Evolutionary conservation across 352 stramenopile species (phyloP), one percentile per base, ranked within the genome.

Genomic region (Phytophthora rubi): DNA sequence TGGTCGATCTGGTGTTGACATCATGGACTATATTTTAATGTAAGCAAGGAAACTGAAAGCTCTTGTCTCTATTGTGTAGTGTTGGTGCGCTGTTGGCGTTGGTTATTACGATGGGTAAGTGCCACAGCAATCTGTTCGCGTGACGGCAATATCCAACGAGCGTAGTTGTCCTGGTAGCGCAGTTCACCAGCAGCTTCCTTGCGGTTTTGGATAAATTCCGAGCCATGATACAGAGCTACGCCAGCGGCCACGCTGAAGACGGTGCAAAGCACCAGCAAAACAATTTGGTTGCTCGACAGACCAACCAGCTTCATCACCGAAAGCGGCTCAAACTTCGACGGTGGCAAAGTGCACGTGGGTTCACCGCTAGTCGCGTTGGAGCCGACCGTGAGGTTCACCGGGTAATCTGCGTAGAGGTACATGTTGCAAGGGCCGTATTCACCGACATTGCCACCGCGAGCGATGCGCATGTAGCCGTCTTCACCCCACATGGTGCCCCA

Each of bases 401-500:
- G 85, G 59, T 93, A 93, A 26, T 88, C 82, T 45, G 83, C 82
- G 68, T 91, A 93, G 8, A 89, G 42, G 49, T 93, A 92, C 35
- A 94, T 55, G 35, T 94, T 94, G 59, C 87, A 94, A 3, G 87
- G 87, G 0, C 87, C 87, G 12, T 86, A 74, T 2, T 53, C 30
- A 42, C 62, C 54, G 2, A 76, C 59, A 13, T 35, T 77, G 0
- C 59, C 59, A 4, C 83, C 83, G 1, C 88, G 85, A 1, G 75
- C 73, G 35, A 96, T 90, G 51, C 86, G 86, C 77, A 96, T 94
- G 66, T 93, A 88, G 51, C 88, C 88, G 44, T 88, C 76, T 59
- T 94, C 86, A 57, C 88, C 89, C 91, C 90, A 97, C 86, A 96
- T 95, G 1, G 86, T 88, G 0, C 91, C 90, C 91, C 91, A 97